phyloP scores from a whole-genome alignment of 352 stramenopile genomes.

The Pseudoperonospora humuli region DNA sequence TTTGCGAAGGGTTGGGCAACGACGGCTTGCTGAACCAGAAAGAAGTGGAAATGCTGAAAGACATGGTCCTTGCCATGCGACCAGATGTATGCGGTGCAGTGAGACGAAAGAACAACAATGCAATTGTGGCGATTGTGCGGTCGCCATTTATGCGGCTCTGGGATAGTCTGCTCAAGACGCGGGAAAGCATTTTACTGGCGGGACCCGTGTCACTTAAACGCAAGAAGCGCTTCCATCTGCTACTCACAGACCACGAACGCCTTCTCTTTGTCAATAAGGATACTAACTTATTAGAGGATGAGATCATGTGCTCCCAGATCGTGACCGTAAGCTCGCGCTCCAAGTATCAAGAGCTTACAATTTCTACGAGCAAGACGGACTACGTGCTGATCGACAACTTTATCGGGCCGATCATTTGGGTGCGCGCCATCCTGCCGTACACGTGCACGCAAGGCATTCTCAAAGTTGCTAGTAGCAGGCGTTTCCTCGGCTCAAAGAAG shows the following conservation, averaged over 20 bases:
- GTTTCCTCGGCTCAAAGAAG: conserved; percentile 81
- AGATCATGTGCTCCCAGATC: conserved; percentile 84
- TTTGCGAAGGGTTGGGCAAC: conserved; percentile 53
- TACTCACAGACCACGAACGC: conserved; percentile 80
- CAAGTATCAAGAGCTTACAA: conserved; percentile 69
- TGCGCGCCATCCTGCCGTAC: conserved; percentile 78
- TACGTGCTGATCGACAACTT: conserved; percentile 83
- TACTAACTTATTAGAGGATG: conserved; percentile 83
- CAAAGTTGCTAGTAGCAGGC: conserved; percentile 70
- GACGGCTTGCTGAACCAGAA: conserved; percentile 47
- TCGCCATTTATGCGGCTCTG: conserved; percentile 79
- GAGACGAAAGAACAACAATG: conserved; percentile 77
- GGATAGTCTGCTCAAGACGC: conserved; percentile 78
- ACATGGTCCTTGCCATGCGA: conserved; percentile 72
- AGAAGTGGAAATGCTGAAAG: conserved; percentile 66
- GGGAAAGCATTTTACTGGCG: conserved; percentile 72
- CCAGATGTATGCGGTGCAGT: conserved; percentile 67
- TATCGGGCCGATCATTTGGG: conserved; percentile 75
- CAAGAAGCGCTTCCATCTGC: conserved; percentile 79
- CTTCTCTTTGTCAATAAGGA: conserved; percentile 85
- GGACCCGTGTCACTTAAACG: conserved; percentile 73
- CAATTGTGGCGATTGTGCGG: conserved; percentile 70
- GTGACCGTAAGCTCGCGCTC: conserved; percentile 77
- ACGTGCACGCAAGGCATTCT: conserved; percentile 78
- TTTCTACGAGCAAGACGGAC: conserved; percentile 66